Evolutionary conservation across 352 stramenopile genomes (phyloP), one percentile per base, ranked within the genome.

Genomic region (Poterioochromonas sp.): DNA sequence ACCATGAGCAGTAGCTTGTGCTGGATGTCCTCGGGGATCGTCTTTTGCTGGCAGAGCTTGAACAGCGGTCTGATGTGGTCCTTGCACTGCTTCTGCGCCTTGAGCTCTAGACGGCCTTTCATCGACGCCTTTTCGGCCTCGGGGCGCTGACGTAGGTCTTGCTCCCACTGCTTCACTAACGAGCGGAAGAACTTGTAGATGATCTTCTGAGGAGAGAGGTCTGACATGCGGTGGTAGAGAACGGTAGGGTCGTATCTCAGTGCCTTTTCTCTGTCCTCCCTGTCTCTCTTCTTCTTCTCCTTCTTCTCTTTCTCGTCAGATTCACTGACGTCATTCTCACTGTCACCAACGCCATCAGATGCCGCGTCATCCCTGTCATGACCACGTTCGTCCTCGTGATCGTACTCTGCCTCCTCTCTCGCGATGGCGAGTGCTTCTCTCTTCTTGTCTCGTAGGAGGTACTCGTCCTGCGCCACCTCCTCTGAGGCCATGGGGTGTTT

Each of bases 31-130:
- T 85, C 60, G 18, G 94, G 90, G 32, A 98, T 85, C 51, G 90
- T 80, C 47, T 92, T 86, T 65, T 88, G 85, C 86, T 98, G 98
- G 83, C 90, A 97, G 41, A 97, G 83, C 84, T 97, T 97, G 81
- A 98, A 98, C 35, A 99, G 84, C 32, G 94, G 94, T 0, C 92
- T 90, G 80, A 99, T 98, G 85, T 98, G 98, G 84, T 98, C 94
- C 80, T 98, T 98, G 85, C 92, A 97, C 87, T 98, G 93, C 84
- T 98, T 98, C 83, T 97, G 91, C 11, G 94, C 98, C 87, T 97
- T 96, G 58, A 90, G 95, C 60, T 96, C 93, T 63, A 96, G 93
- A 93, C 64, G 34, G 2, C 68, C 68, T 44, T 44, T 40, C 15
- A 90, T 88, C 41, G 92, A 92, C 51, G 86, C 87, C 81, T 96